Evolutionary conservation across 2,329 filamentous ascomycete species (phyloP).

Genomic region (Rosellinia necatrix): DNA sequence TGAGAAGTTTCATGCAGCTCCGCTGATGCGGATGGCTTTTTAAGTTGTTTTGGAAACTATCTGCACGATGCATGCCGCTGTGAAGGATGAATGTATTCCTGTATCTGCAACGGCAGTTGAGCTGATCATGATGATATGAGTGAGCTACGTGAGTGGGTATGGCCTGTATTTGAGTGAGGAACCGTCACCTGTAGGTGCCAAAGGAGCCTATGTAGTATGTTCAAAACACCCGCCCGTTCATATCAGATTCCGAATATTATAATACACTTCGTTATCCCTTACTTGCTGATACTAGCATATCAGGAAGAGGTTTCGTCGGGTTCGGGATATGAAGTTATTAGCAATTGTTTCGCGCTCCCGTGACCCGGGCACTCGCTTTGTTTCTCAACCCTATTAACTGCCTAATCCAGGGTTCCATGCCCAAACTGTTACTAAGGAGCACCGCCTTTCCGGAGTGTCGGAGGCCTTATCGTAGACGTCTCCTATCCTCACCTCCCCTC

Average conservation of each 20-base stretch:
- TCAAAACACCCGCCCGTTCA: constrained; percentile 11
- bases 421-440: not conserved
- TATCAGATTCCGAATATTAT: constrained; percentile 10
- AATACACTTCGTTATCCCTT: constrained; percentile 1
- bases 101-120: constrained; percentile 20
- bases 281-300: not conserved
- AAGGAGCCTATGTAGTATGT: constrained; percentile 5
- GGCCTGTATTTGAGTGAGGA: constrained; percentile 6
- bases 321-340: not conserved
- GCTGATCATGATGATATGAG: constrained; percentile 17
- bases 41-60: constrained; percentile 11
- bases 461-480: constrained; percentile 2
- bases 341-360: too few species aligned
- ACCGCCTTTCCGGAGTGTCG: constrained; percentile 2
- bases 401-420: not conserved
- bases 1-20: constrained; percentile 25
- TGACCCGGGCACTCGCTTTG: too few species aligned
- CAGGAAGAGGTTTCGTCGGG: not conserved
- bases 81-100: constrained; percentile 20
- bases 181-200: not conserved
- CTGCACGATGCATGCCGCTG: constrained; percentile 7
- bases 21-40: not conserved
- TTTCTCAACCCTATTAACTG: not conserved
- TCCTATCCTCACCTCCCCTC: constrained; percentile 6
- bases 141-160: constrained; percentile 11